Base-by-base conservation (phyloP, 768 basidiomycete genomes). In the Boletus tylopilopsis region DNA sequence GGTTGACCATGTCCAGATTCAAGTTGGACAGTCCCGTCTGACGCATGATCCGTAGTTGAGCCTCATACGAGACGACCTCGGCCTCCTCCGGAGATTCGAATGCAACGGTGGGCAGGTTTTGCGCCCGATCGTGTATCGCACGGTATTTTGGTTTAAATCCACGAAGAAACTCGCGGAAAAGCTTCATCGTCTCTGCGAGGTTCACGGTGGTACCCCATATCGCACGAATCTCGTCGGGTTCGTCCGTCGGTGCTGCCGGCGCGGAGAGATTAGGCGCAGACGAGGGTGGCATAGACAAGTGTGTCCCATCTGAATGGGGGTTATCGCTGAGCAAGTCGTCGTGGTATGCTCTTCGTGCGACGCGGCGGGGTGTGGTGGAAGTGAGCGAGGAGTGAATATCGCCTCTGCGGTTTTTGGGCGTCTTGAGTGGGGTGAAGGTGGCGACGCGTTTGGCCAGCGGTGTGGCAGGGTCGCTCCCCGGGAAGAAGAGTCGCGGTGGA, bases 151-250 rank as follows among this genome's bases (percentile, higher is more conserved):
- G 81, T 64, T 96, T 97, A 79, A 97, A 99, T 0, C 91, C 88
- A 41, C 80, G 83, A 48, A 99, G 71, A 67, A 97, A 97, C 32
- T 88, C 84, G 44, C 84, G 80, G 73, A 97, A 98, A 18, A 86
- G 69, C 60, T 84, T 86, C 90, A 97, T 96, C 12, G 90, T 87
- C 66, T 95, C 89, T 4, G 83, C 78, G 23, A 99, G 77, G 56
- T 90, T 89, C 60, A 99, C 94, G 2, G 91, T 94, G 0, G 96
- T 99, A 25, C 96, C 96, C 95, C 96, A 99, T 53, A 99, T 91
- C 21, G 92, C 93, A 47, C 90, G 79, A 43, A 92, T 87, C 57
- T 90, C 90, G 49, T 90, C 89, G 0, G 85, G 86, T 47, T 86
- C 85, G 52, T 86, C 88, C 12, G 79, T 81, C 13, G 79, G 81